A percentile compares a stretch with the other conserved stretches of the same genome.
These are phyloP conservation scores for Lentinula raphanica DNA, from an alignment of 768 basidiomycete species.

Conservation along the genomic window DNA sequence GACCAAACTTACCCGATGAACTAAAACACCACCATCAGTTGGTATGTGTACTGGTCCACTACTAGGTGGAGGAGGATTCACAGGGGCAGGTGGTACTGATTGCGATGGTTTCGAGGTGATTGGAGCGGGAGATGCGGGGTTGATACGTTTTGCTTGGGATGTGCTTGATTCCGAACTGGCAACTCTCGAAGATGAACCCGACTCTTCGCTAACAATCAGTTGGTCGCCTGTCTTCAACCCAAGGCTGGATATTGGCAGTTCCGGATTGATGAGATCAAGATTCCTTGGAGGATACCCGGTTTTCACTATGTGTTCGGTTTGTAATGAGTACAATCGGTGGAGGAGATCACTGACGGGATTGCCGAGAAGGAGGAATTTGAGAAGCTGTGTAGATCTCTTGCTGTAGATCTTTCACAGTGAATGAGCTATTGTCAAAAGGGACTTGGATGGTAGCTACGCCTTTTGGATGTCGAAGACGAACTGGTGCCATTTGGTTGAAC, in stretches of 20 bases:
- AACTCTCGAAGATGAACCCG: constrained; percentile 6
- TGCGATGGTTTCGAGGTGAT: constrained; percentile 10
- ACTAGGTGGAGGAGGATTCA: too few species aligned
- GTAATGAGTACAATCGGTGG: neutral
- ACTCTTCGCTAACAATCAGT: constrained; percentile 64
- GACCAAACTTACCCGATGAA: constrained; percentile 56
- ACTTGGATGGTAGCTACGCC: constrained; percentile 77
- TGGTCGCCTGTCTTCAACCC: constrained; percentile 79
- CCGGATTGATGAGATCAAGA: constrained; percentile 59
- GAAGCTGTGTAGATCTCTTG: constrained; percentile 62
- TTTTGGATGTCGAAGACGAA: constrained; percentile 81
- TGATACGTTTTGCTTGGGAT: too few species aligned
- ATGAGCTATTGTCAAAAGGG: constrained; percentile 42
- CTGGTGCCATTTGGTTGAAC: constrained; percentile 46
- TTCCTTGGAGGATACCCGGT: constrained; percentile 80
- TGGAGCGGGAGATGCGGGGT: too few species aligned
- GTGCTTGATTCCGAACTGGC: too few species aligned
- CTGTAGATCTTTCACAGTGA: constrained; percentile 72
- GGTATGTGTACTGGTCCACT: constrained; percentile 54
- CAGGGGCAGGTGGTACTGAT: neutral
- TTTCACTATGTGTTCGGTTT: constrained; percentile 45
- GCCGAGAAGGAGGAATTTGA: constrained; percentile 69
- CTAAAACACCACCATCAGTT: constrained; percentile 57
- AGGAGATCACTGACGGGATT: constrained; percentile 57
- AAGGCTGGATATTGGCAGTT: constrained; percentile 70